phyloP scores from a whole-genome alignment of 305 asterid genomes.

The Solanum hybrid region DNA sequence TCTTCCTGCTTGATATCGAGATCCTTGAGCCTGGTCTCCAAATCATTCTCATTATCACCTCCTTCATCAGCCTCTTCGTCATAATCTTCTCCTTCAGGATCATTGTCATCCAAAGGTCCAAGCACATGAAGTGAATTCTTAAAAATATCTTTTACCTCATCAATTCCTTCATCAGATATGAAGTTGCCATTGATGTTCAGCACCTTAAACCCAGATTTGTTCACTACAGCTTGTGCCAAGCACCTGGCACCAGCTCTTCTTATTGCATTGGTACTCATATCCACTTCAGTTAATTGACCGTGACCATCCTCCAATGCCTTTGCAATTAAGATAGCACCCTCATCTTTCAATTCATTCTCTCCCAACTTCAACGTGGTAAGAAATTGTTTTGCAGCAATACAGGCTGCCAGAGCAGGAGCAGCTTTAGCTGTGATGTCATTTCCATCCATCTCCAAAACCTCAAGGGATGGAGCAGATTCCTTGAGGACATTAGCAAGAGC shows the following conservation, averaged over 20 bases:
- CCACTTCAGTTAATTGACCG: conserved; percentile 63
- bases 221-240: conserved; percentile 66
- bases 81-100: conserved; percentile 87
- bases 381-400: conserved; percentile 58
- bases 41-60: conserved; percentile 40
- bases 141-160: conserved; percentile 68
- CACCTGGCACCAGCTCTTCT: conserved; percentile 89
- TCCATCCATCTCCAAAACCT: conserved; percentile 84
- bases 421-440: conserved; percentile 76
- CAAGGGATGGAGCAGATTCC: conserved; percentile 62
- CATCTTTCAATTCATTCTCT: conserved; percentile 85
- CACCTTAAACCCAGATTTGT: conserved; percentile 53
- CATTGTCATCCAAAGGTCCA: conserved; percentile 89
- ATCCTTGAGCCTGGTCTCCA: conserved; percentile 70
- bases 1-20: conserved; percentile 71
- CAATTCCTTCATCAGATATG: conserved; percentile 91
- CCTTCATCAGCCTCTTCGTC: conserved; percentile 53
- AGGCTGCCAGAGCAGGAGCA: conserved; percentile 67
- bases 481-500: conserved; percentile 64
- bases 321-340: conserved; percentile 79
- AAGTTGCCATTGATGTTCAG: conserved; percentile 74
- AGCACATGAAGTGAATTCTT: conserved; percentile 49
- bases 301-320: conserved; percentile 82
- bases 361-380: conserved; percentile 55
- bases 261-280: conserved; percentile 58